Base-by-base conservation (phyloP, 2,329 filamentous ascomycete species). In the Rhinocladiella similis region DNA sequence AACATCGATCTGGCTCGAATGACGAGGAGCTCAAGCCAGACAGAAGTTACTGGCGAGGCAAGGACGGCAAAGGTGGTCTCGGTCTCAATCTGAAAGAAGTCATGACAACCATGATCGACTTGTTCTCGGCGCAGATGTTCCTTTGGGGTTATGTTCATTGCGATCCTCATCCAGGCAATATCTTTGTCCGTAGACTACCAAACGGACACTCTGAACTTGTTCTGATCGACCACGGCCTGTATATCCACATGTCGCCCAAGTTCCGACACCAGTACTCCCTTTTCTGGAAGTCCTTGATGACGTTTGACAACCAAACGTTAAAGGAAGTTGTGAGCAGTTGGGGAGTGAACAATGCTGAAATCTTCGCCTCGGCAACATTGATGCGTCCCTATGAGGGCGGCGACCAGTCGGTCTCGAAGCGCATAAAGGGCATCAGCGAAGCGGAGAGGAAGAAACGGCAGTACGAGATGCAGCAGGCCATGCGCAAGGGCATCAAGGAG, bases 61-160 rank as follows among this genome's bases (percentile, higher is more conserved):
- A 73, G 5, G 81, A 83, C 48, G 83, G 84, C 22, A 85, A 83
- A 59, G 93, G 92, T 48, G 94, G 94, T 0, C 83, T 97, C 0
- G 94, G 94, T 0, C 77, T 99, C 2, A 86, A 84, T 6, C 79
- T 91, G 27, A 89, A 89, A 68, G 88, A 93, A 57, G 91, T 97
- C 57, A 97, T 97, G 94, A 89, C 88, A 5, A 97, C 91, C 29
- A 97, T 97, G 86, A 84, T 97, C 48, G 93, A 97, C 70, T 82
- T 97, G 33, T 99, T 97, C 77, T 90, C 88, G n/a, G 92, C 91
- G 2, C 93, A 97, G 70, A 97, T 97, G 82, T 99, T 97, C 78
- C 87, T 96, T 63, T 97, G 91, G 90, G 94, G 94, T 12, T 83
- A 90, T 42, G 90, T 97, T 0, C 93, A 99, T 76, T 97, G 93